Percentiles rank a stretch among this genome's conserved stretches.
These are phyloP conservation scores for Neopestalotiopsis rosae DNA, from an alignment of 2,329 filamentous ascomycete genomes.

Conservation along the genomic window DNA sequence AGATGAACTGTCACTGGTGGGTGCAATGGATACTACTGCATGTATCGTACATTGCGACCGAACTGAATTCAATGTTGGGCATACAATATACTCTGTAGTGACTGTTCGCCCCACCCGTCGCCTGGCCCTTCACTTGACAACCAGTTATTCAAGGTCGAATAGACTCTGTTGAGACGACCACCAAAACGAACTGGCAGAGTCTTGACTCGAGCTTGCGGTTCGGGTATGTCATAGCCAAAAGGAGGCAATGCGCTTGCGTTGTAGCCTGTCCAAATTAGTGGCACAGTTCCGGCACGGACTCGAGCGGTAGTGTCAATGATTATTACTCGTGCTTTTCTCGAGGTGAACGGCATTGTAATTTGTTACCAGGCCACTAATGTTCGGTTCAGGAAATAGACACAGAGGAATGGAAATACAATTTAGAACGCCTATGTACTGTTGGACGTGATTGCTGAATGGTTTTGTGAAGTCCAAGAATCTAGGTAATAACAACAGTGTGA, in stretches of 20 bases:
- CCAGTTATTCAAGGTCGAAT: not conserved
- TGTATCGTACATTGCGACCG: not conserved
- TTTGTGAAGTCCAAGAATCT: too few species aligned
- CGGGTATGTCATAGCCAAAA: not conserved
- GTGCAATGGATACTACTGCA: too few species aligned
- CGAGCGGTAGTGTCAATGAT: not conserved
- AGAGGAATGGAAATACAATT: too few species aligned
- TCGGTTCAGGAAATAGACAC: not conserved
- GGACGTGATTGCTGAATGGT: too few species aligned
- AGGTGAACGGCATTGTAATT: not conserved
- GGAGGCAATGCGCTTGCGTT: not conserved
- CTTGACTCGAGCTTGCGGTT: not conserved
- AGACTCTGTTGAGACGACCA: not conserved
- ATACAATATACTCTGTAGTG: not conserved
- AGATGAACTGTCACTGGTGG: too few species aligned
- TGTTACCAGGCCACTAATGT: not conserved
- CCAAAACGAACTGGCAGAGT: not conserved
- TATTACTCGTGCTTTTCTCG: conserved; percentile 10
- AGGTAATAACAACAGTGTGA: too few species aligned
- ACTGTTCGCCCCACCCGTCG: not conserved
- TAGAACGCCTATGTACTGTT: too few species aligned
- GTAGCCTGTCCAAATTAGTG: not conserved
- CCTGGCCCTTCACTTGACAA: not conserved
- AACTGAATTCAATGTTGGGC: not conserved
- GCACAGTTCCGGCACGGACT: not conserved